Evolutionary conservation across 768 basidiomycete species (phyloP).

Genomic region (Cyathus striatus): DNA sequence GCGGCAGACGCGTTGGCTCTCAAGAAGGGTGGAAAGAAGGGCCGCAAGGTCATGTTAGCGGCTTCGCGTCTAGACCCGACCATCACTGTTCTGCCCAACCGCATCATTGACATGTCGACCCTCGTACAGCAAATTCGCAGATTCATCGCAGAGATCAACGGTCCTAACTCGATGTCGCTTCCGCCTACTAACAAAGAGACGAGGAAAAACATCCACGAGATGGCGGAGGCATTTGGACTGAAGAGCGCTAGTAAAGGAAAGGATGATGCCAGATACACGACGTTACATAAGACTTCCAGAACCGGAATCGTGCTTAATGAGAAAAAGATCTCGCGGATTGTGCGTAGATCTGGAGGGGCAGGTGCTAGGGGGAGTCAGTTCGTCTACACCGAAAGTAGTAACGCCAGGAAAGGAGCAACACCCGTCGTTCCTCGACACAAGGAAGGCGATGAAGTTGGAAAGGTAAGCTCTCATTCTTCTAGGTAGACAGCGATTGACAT

Average conservation of each 20-base stretch:
- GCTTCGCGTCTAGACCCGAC: constrained; percentile 46
- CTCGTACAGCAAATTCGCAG: constrained; percentile 65
- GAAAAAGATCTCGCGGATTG: constrained; percentile 43
- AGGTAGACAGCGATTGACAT: not conserved
- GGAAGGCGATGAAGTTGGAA: constrained; percentile 89
- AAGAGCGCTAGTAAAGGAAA: constrained; percentile 74
- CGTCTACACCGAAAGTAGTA: constrained; percentile 22
- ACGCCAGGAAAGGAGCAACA: constrained; percentile 15
- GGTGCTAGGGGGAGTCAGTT: constrained; percentile 29
- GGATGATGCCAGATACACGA: constrained; percentile 70
- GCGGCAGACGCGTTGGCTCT: constrained; percentile 58
- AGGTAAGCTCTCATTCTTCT: constrained; percentile 33
- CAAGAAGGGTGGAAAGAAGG: constrained; percentile 67
- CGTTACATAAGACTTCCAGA: constrained; percentile 61
- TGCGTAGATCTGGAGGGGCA: constrained; percentile 30
- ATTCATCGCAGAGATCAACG: constrained; percentile 58
- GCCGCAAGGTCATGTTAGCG: constrained; percentile 60
- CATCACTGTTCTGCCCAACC: constrained; percentile 38
- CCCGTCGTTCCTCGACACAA: constrained; percentile 42
- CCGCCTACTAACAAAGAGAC: constrained; percentile 76
- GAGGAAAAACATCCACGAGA: constrained; percentile 71
- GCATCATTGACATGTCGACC: constrained; percentile 60
- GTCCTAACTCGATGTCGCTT: constrained; percentile 50
- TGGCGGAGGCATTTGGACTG: constrained; percentile 75
- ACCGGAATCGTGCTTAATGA: constrained; percentile 57